Percentiles rank a stretch among this genome's conserved stretches.
Evolutionary conservation across 495 filamentous ascomycete genomes (phyloP).

Genomic region (Penicillium lividum): DNA sequence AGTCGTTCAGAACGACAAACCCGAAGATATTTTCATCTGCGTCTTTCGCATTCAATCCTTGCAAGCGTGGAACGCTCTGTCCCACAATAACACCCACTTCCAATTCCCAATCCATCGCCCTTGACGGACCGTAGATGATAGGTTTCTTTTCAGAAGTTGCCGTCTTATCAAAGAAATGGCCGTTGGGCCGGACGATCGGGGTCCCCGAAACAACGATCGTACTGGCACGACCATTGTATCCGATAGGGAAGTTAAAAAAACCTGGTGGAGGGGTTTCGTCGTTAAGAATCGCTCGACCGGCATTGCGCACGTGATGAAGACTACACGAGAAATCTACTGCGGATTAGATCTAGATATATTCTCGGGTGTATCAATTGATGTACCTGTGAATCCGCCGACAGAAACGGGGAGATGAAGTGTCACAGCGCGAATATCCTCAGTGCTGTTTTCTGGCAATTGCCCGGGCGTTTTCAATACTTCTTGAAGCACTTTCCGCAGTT

Average conservation of each 20-base stretch:
- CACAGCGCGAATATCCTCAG: slow-evolving; percentile 57
- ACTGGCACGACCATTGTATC: slow-evolving; percentile 75
- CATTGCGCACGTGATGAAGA: slow-evolving; percentile 36
- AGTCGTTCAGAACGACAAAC: slow-evolving; percentile 84
- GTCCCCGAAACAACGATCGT: slow-evolving; percentile 73
- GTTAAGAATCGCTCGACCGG: slow-evolving; percentile 32
- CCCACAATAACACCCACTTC: slow-evolving; percentile 79
- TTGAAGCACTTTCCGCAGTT: slow-evolving; percentile 52
- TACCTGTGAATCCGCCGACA: slow-evolving; percentile 69
- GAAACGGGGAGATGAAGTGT: slow-evolving; percentile 71
- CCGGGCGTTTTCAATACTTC: slow-evolving; percentile 30
- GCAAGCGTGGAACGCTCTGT: slow-evolving; percentile 23
- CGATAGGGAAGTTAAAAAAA: slow-evolving; percentile 38
- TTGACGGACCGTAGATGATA: slow-evolving; percentile 53
- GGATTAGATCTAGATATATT: slow-evolving; percentile 7
- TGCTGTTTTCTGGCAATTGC: slow-evolving; percentile 49
- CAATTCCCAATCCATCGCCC: slow-evolving; percentile 76
- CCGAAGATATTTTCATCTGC: slow-evolving; percentile 80
- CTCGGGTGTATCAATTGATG: neutral
- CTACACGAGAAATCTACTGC: slow-evolving; percentile 71
- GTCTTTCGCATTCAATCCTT: slow-evolving; percentile 35
- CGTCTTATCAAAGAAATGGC: slow-evolving; percentile 62
- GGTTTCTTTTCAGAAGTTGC: slow-evolving; percentile 22
- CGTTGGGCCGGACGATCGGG: slow-evolving; percentile 65
- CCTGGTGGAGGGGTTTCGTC: slow-evolving; percentile 36